These are phyloP conservation scores for Eucalyptus viminalis DNA, from an alignment of 345 rosid species.

Conservation along the genomic window DNA sequence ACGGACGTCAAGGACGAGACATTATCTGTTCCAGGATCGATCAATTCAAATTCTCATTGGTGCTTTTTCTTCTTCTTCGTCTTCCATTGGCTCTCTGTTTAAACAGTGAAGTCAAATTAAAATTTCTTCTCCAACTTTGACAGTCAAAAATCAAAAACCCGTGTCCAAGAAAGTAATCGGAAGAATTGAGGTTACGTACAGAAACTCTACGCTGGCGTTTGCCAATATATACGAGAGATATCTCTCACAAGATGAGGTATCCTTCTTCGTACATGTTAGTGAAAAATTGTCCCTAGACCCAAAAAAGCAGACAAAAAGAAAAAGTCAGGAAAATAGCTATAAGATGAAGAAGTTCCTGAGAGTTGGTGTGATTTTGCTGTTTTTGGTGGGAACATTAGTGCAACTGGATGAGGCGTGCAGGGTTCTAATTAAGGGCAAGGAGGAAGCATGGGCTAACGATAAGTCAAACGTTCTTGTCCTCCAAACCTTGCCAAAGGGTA, in stretches of 20 bases:
- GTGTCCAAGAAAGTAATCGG: not conserved
- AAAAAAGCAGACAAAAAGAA: not conserved
- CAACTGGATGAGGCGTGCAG: not conserved
- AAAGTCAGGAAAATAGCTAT: not conserved
- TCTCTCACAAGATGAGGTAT: not conserved
- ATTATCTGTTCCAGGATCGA: not conserved
- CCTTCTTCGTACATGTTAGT: not conserved
- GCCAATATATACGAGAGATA: not conserved
- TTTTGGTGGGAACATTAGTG: not conserved
- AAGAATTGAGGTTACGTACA: not conserved
- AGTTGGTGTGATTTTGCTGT: not conserved
- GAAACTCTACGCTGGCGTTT: not conserved
- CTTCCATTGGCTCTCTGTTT: not conserved
- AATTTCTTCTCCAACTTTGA: not conserved
- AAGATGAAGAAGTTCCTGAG: not conserved
- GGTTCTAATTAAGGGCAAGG: not conserved
- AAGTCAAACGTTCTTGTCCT: not conserved
- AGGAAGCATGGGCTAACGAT: not conserved
- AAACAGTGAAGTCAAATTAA: not conserved
- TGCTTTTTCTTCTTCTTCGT: not conserved
- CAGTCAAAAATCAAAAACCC: not conserved
- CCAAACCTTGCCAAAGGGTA: not conserved
- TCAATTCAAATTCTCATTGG: not conserved
- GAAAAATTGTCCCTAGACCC: not conserved
- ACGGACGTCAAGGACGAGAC: not conserved